Evolutionary conservation across 345 rosid species (phyloP).

Genomic region (Arabis hirsuta): DNA sequence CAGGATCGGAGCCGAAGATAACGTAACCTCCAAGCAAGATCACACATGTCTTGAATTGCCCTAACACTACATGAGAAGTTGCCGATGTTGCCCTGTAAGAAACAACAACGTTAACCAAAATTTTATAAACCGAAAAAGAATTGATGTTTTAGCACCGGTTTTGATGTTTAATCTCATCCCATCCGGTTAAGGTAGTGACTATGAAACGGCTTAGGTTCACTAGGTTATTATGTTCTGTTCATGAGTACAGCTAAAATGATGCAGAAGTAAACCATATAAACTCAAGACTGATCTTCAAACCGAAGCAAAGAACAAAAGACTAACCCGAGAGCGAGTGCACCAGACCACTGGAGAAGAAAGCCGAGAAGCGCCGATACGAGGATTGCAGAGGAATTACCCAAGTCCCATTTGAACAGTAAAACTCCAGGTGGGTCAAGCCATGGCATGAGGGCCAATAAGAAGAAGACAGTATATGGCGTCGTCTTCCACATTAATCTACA

Average conservation of each 20-base stretch:
- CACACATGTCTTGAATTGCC: constrained; percentile 95
- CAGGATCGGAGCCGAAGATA: constrained; percentile 74
- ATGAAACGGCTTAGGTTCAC: constrained; percentile 17
- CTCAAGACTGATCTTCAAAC: constrained; percentile 1
- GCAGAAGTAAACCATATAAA: constrained; percentile 14
- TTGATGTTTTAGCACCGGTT: neutral
- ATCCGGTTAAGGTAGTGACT: neutral
- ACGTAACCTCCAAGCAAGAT: constrained; percentile 82
- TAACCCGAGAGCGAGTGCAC: constrained; percentile 95
- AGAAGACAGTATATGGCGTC: constrained; percentile 79
- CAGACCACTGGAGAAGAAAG: constrained; percentile 95
- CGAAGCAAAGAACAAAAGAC: constrained; percentile 23
- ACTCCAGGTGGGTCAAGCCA: constrained; percentile 97
- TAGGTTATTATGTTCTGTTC: constrained; percentile 24
- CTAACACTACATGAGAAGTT: constrained; percentile 88
- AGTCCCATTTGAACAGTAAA: constrained; percentile 75
- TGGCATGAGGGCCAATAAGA: constrained; percentile 84
- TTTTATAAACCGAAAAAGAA: neutral
- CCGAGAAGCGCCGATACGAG: constrained; percentile 84
- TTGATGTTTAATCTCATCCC: constrained; percentile 1
- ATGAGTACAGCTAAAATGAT: neutral
- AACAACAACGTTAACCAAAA: neutral
- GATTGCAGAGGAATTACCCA: constrained; percentile 64
- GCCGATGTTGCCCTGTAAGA: constrained; percentile 88
- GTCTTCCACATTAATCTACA: constrained; percentile 98